Evolutionary conservation across 495 filamentous ascomycete species (phyloP), one percentile per base, ranked within the genome.

Genomic region (Penicillium roqueforti): DNA sequence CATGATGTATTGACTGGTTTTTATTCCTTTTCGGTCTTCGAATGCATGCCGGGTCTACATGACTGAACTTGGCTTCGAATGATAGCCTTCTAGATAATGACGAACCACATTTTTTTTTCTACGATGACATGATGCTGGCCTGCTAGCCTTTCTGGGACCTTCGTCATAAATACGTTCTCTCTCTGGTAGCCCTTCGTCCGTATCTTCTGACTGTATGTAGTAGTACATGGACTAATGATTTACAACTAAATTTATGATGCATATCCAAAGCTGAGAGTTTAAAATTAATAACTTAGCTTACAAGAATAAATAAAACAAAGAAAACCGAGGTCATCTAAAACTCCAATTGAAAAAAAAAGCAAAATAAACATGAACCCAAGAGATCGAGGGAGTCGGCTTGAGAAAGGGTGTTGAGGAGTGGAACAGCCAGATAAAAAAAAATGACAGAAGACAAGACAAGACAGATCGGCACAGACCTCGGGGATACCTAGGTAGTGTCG

Each of bases 361-460:
- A 34, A 34, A 26, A 19, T 16, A 23, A 18, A 29, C n/a, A 36
- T 16, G 32, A 16, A 45, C 4, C 22, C 28, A 41, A 44, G 14
- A 44, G 13, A 36, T 44, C 29, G 40, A 44, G 20, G 11, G 23
- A 11, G 32, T 38, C 28, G 20, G 49, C 25, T 19, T 19, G 14
- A 26, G 4, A 44, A 50, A 51, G 14, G 54, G 34, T 18, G 28
- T 47, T 29, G 32, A 26, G 36, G 25, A 45, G 47, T 53, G 48
- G 20, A 46, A 52, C 32, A 42, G 31, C 43, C 39, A 57, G 51
- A 47, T 46, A 45, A 26, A 56, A 53, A 53, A 55, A 53, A 52
- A 44, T 45, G 36, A 53, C 38, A 48, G 25, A 37, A 53, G 29
- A 51, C 31, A 23, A 47, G 44, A 48, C 32, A 23, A 47, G 44